These are phyloP conservation scores for Solanum pennellii DNA, from an alignment of 257 asterid genomes.

Conservation along the genomic window DNA sequence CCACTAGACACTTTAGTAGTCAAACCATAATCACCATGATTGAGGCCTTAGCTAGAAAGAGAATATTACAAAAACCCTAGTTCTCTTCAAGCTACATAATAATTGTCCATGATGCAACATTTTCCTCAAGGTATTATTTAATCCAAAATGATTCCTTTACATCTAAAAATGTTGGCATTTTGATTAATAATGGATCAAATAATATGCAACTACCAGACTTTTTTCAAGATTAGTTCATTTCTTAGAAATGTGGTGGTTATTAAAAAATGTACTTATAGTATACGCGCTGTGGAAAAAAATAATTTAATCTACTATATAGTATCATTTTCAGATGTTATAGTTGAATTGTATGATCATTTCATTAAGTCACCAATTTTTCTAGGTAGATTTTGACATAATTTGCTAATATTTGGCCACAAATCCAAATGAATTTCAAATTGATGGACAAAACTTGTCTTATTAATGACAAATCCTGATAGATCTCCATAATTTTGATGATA, in stretches of 20 bases:
- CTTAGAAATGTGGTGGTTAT: background rate
- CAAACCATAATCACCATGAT: background rate
- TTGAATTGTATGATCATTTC: background rate
- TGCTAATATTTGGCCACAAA: background rate
- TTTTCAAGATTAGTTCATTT: background rate
- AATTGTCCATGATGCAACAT: background rate
- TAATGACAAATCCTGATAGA: no score
- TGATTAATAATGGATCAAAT: background rate
- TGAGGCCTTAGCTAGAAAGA: background rate
- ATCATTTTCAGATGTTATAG: background rate
- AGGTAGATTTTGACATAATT: background rate
- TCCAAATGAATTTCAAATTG: background rate
- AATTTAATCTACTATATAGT: background rate
- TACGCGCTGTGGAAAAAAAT: background rate
- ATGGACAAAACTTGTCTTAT: background rate
- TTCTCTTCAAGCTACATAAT: background rate
- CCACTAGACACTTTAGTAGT: background rate
- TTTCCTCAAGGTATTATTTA: background rate
- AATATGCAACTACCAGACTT: background rate
- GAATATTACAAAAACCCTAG: background rate
- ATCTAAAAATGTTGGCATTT: background rate
- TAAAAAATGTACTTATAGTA: background rate
- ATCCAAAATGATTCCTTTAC: background rate
- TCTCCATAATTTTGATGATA: background rate
- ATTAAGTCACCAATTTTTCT: background rate